phyloP scores from a whole-genome alignment of 306 rosid genomes.

The Astragalus membranaceus region DNA sequence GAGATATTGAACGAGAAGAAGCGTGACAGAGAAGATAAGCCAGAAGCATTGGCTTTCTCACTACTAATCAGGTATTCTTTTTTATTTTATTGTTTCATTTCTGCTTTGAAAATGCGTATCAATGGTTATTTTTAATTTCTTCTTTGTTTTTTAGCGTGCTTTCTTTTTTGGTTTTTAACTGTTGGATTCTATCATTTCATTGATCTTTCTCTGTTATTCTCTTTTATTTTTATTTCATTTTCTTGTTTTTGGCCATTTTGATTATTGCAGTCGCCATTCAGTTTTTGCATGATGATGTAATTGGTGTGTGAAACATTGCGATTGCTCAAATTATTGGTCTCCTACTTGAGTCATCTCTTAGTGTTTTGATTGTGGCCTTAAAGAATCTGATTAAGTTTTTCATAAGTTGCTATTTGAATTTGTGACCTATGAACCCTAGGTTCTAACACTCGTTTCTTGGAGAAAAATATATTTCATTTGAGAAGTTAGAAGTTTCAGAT shows the following conservation, averaged over 20 bases:
- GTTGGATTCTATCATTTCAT: neutral
- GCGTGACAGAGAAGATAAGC: slow-evolving; percentile 22
- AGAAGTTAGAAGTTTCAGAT: neutral
- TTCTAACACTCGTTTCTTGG: neutral
- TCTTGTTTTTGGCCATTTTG: neutral
- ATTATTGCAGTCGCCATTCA: neutral
- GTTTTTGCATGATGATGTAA: neutral
- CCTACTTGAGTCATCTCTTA: neutral
- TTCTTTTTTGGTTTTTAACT: neutral
- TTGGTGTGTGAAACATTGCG: neutral
- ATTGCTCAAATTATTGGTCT: neutral
- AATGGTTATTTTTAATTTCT: neutral
- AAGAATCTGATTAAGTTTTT: neutral
- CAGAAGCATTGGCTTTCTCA: slow-evolving; percentile 24
- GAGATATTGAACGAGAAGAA: neutral
- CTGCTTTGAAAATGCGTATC: neutral
- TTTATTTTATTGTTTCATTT: neutral
- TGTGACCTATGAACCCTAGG: neutral
- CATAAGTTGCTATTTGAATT: neutral
- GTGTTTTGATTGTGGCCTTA: neutral
- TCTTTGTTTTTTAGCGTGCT: neutral
- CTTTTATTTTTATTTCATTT: neutral
- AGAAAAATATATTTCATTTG: neutral
- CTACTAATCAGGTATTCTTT: slow-evolving; percentile 10
- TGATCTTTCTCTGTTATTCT: neutral